Base-by-base conservation (phyloP, 2,329 filamentous ascomycete species). In the Hypoxylon sp. region DNA sequence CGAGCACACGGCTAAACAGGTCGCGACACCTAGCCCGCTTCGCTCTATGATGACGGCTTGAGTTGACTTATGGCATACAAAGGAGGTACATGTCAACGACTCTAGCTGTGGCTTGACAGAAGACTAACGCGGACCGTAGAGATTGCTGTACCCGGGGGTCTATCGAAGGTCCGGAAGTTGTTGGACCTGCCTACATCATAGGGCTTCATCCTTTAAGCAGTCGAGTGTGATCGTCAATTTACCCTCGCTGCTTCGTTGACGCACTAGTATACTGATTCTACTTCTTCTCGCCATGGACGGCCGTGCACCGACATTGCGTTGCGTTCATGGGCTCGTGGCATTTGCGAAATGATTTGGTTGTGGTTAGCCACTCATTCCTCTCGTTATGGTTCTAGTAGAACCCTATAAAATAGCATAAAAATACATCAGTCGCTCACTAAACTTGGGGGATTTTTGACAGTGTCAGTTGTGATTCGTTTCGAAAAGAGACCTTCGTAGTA, bases 31-130 rank as follows among this genome's bases (percentile, higher is more conserved):
- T 75, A 91, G 89, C 83, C 89, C 89, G 83, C 88, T 91, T 84
- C 89, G 88, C 83, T 87, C 86, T 83, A 85, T 89, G 82, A 90
- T 87, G 88, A 89, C 84, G 85, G 84, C 83, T 86, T 88, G 74
- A 77, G 71, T 72, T 72, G 61, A 69, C 66, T 65, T 71, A 73
- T 73, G 73, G 75, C 74, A 71, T 69, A 59, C 60, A 72, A 74
- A 72, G 69, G 73, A 77, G 76, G 77, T 78, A 67, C 44, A 72
- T 29, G 2, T 33, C 29, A 59, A 57, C 52, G 19, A 46, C 33
- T 46, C 24, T 35, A 46, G 31, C 17, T n/a, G 47, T 50, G 35
- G 29, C 24, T 46, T 39, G 48, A 51, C 46, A 46, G 29, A 24
- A 52, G 31, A 59, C 71, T 71, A 67, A 73, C 66, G 13, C 31